phyloP scores from a whole-genome alignment of 2,329 filamentous ascomycete species.

The Epichloe bromicola region DNA sequence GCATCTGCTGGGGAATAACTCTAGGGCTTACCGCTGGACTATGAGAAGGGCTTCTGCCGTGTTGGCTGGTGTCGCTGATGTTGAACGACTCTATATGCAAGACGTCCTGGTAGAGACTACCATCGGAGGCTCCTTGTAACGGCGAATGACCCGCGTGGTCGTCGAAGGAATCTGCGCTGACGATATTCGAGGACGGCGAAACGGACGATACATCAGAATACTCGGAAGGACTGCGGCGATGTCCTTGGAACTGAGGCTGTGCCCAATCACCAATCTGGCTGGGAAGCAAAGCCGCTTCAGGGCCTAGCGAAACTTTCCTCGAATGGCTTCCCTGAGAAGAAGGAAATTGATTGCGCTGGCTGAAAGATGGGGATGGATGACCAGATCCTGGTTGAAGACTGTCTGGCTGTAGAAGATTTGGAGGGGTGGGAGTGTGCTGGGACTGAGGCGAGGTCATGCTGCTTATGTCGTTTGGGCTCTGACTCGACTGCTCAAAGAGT shows the following conservation, averaged over 20 bases:
- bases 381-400: conserved; percentile 32
- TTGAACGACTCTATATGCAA: conserved; percentile 69
- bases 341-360: conserved; percentile 42
- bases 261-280: conserved; percentile 41
- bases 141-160: conserved; percentile 62
- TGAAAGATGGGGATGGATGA: conserved; percentile 45
- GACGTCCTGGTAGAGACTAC: conserved; percentile 61
- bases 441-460: conserved; percentile 42
- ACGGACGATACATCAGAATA: conserved; percentile 83
- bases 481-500: conserved; percentile 38
- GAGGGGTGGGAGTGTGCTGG: conserved; percentile 43
- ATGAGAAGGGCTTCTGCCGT: conserved; percentile 70
- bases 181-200: conserved; percentile 70
- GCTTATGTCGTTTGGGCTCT: conserved; percentile 34
- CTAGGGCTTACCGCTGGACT: conserved; percentile 54
- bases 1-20: conserved; percentile 42
- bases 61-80: conserved; percentile 60
- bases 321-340: conserved; percentile 37
- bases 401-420: conserved; percentile 40
- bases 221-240: conserved; percentile 78
- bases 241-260: conserved; percentile 57
- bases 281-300: conserved; percentile 42
- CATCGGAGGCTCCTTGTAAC: conserved; percentile 61
- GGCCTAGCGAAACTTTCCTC: conserved; percentile 42
- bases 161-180: conserved; percentile 69